phyloP scores from a whole-genome alignment of 805 yeast species.

The Nakazawaea ishiwadae region DNA sequence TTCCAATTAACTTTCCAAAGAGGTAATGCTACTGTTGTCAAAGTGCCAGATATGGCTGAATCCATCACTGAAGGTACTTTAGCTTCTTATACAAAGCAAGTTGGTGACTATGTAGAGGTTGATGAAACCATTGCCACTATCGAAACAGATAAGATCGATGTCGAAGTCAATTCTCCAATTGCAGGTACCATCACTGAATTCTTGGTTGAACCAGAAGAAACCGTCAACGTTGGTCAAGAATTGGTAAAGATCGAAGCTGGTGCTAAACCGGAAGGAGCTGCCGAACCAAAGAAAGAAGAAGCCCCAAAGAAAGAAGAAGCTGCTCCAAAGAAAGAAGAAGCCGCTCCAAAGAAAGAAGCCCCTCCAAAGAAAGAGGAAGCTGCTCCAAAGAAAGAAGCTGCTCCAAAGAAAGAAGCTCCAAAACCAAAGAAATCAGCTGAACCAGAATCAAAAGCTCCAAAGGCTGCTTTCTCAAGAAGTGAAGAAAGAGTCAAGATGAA shows the following conservation, averaged over 20 bases:
- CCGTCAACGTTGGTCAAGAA: conserved; percentile 95
- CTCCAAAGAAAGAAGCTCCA: conserved; percentile 17
- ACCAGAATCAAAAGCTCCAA: conserved; percentile 26
- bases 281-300: conserved; percentile 27
- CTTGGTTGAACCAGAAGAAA: conserved; percentile 80
- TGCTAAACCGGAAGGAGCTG: conserved; percentile 56
- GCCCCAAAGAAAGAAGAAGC: conserved; percentile 27
- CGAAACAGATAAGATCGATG: conserved; percentile 97
- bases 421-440: conserved; percentile 15
- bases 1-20: conserved; percentile 14
- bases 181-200: conserved; percentile 86
- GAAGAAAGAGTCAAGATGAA: conserved; percentile 97
- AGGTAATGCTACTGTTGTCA: conserved; percentile 45
- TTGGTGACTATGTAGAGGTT: conserved; percentile 81
- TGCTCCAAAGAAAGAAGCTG: conserved; percentile 17
- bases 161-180: conserved; percentile 92
- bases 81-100: conserved; percentile 57
- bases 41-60: conserved; percentile 98
- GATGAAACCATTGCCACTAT: conserved; percentile 95
- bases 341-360: conserved; percentile 19
- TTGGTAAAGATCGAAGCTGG: conserved; percentile 82
- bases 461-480: conserved; percentile 63
- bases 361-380: conserved; percentile 16
- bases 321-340: conserved; percentile 18
- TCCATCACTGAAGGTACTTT: conserved; percentile 96